Evolutionary conservation across 805 yeast species (phyloP).

Genomic region (Schizosaccharomyces lindneri): DNA sequence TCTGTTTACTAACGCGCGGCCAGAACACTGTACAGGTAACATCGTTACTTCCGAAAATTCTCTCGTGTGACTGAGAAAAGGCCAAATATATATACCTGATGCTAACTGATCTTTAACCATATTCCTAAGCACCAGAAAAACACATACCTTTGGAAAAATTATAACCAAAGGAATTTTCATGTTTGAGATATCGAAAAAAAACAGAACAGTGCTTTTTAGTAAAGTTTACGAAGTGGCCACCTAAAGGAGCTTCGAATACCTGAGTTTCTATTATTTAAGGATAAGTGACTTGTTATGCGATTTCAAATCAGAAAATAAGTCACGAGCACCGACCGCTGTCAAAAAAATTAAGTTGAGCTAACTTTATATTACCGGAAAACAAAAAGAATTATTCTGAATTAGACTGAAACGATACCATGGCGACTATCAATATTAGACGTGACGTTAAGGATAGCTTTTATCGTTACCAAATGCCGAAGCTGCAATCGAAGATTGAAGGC

Average conservation of each 20-base stretch:
- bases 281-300: not conserved
- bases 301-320: not conserved
- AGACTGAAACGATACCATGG: not conserved
- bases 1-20: too few relatives aligned
- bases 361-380: not conserved
- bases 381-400: too few relatives aligned
- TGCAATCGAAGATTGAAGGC: constrained; percentile 93
- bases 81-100: not conserved
- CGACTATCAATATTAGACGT: constrained; percentile 45
- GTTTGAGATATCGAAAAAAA: not conserved
- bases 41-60: too few relatives aligned
- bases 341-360: not conserved
- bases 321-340: not conserved
- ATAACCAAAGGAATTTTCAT: not conserved
- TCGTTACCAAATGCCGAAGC: constrained; percentile 97
- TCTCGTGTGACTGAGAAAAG: not conserved
- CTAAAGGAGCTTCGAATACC: not conserved
- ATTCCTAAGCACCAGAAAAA: not conserved
- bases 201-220: not conserved
- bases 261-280: not conserved
- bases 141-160: not conserved
- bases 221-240: not conserved
- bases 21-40: too few relatives aligned
- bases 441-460: constrained; percentile 94
- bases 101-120: not conserved